Evolutionary conservation across 2,329 filamentous ascomycete genomes (phyloP), one percentile per base, ranked within the genome.

Genomic region (Oidium heveae): DNA sequence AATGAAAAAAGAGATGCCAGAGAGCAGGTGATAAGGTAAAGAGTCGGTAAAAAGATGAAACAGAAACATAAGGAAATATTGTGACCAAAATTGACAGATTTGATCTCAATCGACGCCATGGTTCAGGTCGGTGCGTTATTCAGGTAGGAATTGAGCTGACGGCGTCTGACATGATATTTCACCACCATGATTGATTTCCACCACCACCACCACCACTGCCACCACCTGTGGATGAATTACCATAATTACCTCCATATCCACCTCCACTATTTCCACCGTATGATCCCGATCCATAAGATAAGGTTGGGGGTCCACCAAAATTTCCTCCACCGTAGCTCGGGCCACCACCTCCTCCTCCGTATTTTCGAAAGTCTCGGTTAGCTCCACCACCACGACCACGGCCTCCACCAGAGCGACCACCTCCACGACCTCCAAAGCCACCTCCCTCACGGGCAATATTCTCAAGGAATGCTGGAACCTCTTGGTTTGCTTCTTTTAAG

Each of bases 401-500:
- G 57, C 86, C 81, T 57, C 80, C 73, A 56, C 81, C 71, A 54
- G 78, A 68, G 44, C 81, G 70, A 50, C 82, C 82, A 55, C 82
- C 70, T 56, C 78, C 69, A 52, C 81, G 69, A 51, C 82, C 75
- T 54, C 86, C 83, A 61, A 79, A 94, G 63, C 77, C 76, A 59
- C 84, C 84, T 59, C 86, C 84, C 71, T 98, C 91, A 59, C 91
- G 87, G 64, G 91, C 89, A 70, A 98, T 94, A 66, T 84, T 93
- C 76, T 98, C 91, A 57, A 98, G 76, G 79, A 96, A 98, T 51
- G 76, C 68, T 34, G 91, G 91, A 59, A 96, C 79, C 66, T 98
- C 91, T 70, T 98, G 91, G 73, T 98, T 94, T 61, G 91, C 91
- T 70, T 98, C 91, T 76, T 96, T 96, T 61, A 98, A 78, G 32